Percentiles rank a stretch among this genome's conserved stretches.
These are phyloP conservation scores for Colletotrichum sublineola DNA, from an alignment of 2,329 filamentous ascomycete species.

Conservation along the genomic window DNA sequence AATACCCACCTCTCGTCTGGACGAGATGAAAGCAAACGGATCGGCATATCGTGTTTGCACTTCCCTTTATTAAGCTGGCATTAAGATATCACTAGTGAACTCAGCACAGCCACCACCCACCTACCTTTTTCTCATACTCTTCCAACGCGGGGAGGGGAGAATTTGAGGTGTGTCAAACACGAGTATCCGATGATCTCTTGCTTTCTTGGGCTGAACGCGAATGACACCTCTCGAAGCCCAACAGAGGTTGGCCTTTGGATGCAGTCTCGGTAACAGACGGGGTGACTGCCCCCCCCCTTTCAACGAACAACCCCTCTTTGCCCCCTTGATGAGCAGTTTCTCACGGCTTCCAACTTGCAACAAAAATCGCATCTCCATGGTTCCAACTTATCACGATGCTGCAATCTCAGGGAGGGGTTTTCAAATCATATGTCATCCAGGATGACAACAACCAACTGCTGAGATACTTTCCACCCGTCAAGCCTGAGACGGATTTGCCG, in stretches of 20 bases:
- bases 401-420: neutral
- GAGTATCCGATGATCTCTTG: neutral
- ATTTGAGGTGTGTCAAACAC: neutral
- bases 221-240: neutral
- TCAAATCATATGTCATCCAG: neutral
- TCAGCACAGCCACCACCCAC: neutral
- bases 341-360: neutral
- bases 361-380: neutral
- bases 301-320: neutral
- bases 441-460: neutral
- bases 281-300: neutral
- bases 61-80: too few relatives aligned
- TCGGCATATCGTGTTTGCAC: neutral
- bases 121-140: neutral
- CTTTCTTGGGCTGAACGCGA: neutral
- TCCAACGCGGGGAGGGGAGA: neutral
- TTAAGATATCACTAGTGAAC: neutral
- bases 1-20: neutral
- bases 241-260: neutral
- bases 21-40: neutral
- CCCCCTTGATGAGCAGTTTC: neutral
- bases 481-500: neutral
- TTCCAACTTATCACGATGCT: neutral
- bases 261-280: neutral
- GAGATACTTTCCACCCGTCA: constrained; percentile 7